phyloP scores from a whole-genome alignment of 2,329 filamentous ascomycete genomes.

The Rhinocladiella mackenziei region DNA sequence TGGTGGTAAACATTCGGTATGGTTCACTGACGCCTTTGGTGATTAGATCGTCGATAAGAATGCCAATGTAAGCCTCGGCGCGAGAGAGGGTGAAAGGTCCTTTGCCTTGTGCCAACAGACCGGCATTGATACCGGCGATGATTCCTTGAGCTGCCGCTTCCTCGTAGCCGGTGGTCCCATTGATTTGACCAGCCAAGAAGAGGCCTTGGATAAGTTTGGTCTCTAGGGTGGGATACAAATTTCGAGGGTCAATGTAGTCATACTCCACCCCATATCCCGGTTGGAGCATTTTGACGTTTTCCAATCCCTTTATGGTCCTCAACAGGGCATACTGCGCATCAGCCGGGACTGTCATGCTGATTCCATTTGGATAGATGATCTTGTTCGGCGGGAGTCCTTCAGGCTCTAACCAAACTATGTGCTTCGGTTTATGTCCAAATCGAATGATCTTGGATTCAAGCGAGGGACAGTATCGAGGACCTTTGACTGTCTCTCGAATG shows the following conservation, averaged over 20 bases:
- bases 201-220: constrained; percentile 87
- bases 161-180: constrained; percentile 96
- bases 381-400: constrained; percentile 83
- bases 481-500: constrained; percentile 90
- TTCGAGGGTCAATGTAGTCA: constrained; percentile 93
- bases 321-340: constrained; percentile 81
- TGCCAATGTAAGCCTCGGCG: constrained; percentile 90
- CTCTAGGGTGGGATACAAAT: constrained; percentile 81
- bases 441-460: constrained; percentile 90
- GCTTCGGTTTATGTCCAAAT: constrained; percentile 72
- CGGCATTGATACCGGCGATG: constrained; percentile 89
- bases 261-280: constrained; percentile 97
- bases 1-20: constrained; percentile 96
- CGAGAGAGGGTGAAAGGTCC: constrained; percentile 66
- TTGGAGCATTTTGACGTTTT: constrained; percentile 86
- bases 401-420: constrained; percentile 95
- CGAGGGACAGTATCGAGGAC: constrained; percentile 91
- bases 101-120: constrained; percentile 67
- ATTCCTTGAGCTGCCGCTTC: constrained; percentile 93
- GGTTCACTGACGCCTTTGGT: constrained; percentile 96
- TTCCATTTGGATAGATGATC: constrained; percentile 90
- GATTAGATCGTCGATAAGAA: constrained; percentile 97
- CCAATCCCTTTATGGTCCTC: constrained; percentile 81
- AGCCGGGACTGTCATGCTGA: constrained; percentile 92
- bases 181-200: constrained; percentile 93